Evolutionary conservation across 2,329 filamentous ascomycete genomes (phyloP).

Genomic region (Arthrobotrys entomopaga): DNA sequence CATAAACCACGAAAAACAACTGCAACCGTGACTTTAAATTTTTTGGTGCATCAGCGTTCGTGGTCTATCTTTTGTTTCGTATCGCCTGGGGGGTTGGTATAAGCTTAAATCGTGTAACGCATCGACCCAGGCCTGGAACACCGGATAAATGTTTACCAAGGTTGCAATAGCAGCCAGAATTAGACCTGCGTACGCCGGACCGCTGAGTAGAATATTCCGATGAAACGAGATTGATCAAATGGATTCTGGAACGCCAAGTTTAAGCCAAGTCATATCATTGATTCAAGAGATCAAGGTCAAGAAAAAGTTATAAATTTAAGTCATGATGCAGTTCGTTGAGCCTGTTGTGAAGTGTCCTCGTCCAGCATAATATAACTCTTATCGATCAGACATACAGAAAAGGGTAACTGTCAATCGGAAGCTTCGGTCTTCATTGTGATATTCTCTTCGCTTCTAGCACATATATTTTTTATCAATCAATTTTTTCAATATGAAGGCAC

Average conservation of each 20-base stretch:
- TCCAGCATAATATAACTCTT: too few species aligned
- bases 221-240: slow-evolving; percentile 27
- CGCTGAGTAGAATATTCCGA: slow-evolving; percentile 31
- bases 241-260: background rate
- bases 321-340: background rate
- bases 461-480: slow-evolving; percentile 4
- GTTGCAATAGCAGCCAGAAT: too few species aligned
- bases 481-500: slow-evolving; percentile 33
- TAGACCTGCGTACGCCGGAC: slow-evolving; percentile 18
- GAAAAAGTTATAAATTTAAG: too few species aligned
- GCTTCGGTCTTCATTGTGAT: background rate
- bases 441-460: background rate
- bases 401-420: too few species aligned
- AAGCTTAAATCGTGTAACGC: slow-evolving; percentile 34
- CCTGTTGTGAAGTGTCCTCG: background rate
- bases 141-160: background rate
- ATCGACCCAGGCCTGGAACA: slow-evolving; percentile 6
- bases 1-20: slow-evolving; percentile 11
- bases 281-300: too few species aligned
- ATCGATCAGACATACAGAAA: too few species aligned
- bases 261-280: too few species aligned
- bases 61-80: too few species aligned
- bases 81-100: slow-evolving; percentile 2
- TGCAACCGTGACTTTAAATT: too few species aligned
- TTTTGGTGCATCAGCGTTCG: too few species aligned